phyloP scores from a whole-genome alignment of 495 filamentous ascomycete species.

The Cladorrhinum samala region DNA sequence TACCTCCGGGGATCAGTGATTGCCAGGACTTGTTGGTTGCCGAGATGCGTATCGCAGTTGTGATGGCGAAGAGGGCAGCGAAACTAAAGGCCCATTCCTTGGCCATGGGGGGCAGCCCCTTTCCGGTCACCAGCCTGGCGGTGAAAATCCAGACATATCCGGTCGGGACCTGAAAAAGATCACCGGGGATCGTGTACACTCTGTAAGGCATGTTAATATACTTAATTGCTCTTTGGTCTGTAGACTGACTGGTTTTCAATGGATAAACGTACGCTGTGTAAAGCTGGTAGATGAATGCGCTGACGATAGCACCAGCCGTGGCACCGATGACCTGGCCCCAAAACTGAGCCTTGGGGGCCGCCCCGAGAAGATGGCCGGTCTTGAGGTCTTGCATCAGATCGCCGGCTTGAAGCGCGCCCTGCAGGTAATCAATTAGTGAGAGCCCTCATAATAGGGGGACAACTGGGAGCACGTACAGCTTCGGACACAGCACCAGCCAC shows the following conservation, averaged over 20 bases:
- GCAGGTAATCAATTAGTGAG: slow-evolving; percentile 49
- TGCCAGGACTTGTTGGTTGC: slow-evolving; percentile 42
- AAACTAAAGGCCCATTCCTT: slow-evolving; percentile 67
- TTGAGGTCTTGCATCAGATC: slow-evolving; percentile 99
- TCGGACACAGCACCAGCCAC: slow-evolving; percentile 78
- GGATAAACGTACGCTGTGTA: slow-evolving; percentile 60
- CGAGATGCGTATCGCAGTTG: slow-evolving; percentile 61
- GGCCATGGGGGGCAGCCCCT: slow-evolving; percentile 79
- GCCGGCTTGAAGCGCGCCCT: slow-evolving; percentile 89
- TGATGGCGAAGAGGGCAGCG: slow-evolving; percentile 59
- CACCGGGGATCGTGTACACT: slow-evolving; percentile 81
- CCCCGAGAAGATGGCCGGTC: slow-evolving; percentile 88
- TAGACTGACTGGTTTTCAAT: too few species aligned
- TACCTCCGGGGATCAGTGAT: slow-evolving; percentile 75
- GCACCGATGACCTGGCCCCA: slow-evolving; percentile 92
- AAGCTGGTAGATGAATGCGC: slow-evolving; percentile 80
- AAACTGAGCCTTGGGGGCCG: slow-evolving; percentile 90
- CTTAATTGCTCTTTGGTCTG: too few species aligned
- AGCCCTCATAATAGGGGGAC: too few species aligned
- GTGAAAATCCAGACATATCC: slow-evolving; percentile 97
- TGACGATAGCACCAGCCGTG: slow-evolving; percentile 80
- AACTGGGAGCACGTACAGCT: slow-evolving; percentile 21
- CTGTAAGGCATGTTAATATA: slow-evolving; percentile 5
- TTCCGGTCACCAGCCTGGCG: slow-evolving; percentile 85
- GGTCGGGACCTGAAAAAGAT: slow-evolving; percentile 88